A percentile compares a stretch with the other conserved stretches of the same genome.
phyloP scores from a whole-genome alignment of 2,329 filamentous ascomycete genomes.

The Colletotrichum cereale region DNA sequence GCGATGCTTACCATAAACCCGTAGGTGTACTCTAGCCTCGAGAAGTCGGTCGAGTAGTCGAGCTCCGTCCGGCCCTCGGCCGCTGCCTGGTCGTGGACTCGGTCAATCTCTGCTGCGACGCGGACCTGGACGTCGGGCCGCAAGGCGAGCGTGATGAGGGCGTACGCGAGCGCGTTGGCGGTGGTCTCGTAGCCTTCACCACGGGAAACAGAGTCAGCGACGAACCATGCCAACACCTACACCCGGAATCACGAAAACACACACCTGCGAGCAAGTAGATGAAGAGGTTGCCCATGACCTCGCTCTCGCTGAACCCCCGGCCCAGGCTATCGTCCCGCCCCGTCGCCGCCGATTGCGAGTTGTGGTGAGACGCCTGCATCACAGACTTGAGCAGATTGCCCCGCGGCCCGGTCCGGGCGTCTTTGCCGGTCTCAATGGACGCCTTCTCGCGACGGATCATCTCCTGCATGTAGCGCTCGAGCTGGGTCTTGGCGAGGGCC shows the following conservation, averaged over 20 bases:
- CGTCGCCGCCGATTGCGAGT: not conserved
- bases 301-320: conserved; percentile 2
- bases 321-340: conserved; percentile 5
- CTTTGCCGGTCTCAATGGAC: not conserved
- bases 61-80: conserved; percentile 5
- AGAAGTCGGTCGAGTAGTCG: conserved; percentile 1
- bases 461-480: not conserved
- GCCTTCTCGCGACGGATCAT: conserved; percentile 10
- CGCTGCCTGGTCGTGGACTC: not conserved
- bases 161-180: not conserved
- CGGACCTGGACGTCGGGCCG: conserved; percentile 1
- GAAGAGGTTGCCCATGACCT: conserved; percentile 10
- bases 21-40: conserved; percentile 5
- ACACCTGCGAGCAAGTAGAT: conserved; percentile 5
- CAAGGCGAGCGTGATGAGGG: not conserved
- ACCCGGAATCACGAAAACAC: too few relatives aligned
- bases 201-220: not conserved
- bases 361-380: not conserved
- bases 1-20: conserved; percentile 1
- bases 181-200: conserved; percentile 1
- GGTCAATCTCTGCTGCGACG: not conserved
- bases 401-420: not conserved
- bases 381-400: not conserved
- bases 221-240: too few relatives aligned
- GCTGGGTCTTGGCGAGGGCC: not conserved